Evolutionary conservation across 345 rosid species (phyloP).

Genomic region (Eucalyptus polyanthemos): DNA sequence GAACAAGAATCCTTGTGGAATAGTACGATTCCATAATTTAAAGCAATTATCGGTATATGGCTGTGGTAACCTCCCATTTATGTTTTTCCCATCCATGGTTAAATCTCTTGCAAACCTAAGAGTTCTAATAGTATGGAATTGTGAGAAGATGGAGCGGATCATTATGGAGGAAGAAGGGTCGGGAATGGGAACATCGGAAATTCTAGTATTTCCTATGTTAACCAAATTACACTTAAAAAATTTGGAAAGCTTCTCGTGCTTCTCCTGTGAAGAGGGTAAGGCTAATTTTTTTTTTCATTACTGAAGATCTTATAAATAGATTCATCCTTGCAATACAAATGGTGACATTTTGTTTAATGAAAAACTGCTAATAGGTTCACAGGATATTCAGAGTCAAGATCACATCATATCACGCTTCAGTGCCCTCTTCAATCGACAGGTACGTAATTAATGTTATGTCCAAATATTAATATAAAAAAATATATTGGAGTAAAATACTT

Average conservation of each 20-base stretch:
- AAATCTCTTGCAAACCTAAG: background rate
- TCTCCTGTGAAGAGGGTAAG: background rate
- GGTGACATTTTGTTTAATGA: background rate
- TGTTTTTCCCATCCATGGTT: background rate
- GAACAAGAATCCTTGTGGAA: background rate
- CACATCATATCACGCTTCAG: rapidly evolving
- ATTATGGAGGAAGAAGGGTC: background rate
- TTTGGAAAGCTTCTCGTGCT: background rate
- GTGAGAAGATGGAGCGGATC: background rate
- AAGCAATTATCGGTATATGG: background rate
- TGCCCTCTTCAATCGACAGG: background rate
- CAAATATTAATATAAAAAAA: too few species aligned
- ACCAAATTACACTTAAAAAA: background rate
- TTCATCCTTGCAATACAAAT: background rate
- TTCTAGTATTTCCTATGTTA: background rate
- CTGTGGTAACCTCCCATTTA: background rate
- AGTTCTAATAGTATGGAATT: background rate
- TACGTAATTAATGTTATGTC: background rate
- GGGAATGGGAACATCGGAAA: background rate
- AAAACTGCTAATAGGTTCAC: background rate
- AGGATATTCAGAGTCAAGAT: background rate
- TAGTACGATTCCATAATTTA: background rate
- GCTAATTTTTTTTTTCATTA: too few species aligned
- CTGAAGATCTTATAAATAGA: too few species aligned
- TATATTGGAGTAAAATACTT: background rate